Evolutionary conservation across 305 asterid genomes (phyloP).

Genomic region (Rubia tinctorum): DNA sequence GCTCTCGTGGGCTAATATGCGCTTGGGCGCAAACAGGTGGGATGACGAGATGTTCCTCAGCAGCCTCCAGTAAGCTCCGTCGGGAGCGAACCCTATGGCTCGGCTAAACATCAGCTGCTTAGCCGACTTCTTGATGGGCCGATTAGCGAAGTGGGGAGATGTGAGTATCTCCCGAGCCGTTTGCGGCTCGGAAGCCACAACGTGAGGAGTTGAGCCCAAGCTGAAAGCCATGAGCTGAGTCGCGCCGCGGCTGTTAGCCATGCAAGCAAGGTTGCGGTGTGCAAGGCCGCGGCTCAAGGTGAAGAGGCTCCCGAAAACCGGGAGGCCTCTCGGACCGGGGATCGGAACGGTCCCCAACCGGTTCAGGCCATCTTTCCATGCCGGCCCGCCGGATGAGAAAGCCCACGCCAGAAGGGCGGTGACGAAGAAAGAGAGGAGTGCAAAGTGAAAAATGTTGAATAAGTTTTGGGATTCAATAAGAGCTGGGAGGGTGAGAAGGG

Average conservation of each 20-base stretch:
- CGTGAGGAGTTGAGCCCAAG: constrained; percentile 52
- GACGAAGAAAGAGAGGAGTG: constrained; percentile 10
- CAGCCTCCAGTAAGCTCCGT: constrained; percentile 55
- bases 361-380: constrained; percentile 48
- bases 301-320: constrained; percentile 57
- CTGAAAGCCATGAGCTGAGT: constrained; percentile 58
- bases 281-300: constrained; percentile 62
- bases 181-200: constrained; percentile 44
- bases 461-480: constrained; percentile 37
- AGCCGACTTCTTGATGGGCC: constrained; percentile 66
- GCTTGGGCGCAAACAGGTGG: constrained; percentile 52
- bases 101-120: constrained; percentile 60
- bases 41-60: constrained; percentile 47
- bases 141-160: constrained; percentile 51
- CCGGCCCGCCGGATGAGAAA: constrained; percentile 38
- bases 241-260: constrained; percentile 34
- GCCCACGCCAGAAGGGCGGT: constrained; percentile 45
- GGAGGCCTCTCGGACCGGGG: constrained; percentile 57
- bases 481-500: constrained; percentile 37
- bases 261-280: constrained; percentile 49
- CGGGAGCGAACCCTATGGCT: constrained; percentile 70
- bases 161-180: constrained; percentile 56
- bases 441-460: constrained; percentile 14
- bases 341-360: constrained; percentile 37
- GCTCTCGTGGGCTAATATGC: constrained; percentile 40